Evolutionary conservation across 1,284 basidiomycete genomes (phyloP).

Genomic region (Pseudozyma pruni): DNA sequence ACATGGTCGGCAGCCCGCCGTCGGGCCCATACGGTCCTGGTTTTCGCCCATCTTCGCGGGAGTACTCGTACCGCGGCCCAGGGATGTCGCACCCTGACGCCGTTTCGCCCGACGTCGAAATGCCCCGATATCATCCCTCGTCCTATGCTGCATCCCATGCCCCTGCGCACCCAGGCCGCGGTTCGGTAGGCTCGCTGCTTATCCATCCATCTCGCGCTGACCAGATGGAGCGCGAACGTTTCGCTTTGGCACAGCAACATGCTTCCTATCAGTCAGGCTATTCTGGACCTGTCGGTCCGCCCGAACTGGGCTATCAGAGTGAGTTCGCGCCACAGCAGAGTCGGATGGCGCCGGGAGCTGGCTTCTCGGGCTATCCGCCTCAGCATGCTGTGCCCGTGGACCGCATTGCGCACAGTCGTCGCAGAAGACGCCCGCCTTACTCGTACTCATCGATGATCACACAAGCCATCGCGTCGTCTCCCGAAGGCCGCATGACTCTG

Average conservation of each 20-base stretch:
- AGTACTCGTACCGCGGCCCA: slow-evolving; percentile 10
- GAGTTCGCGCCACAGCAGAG: slow-evolving; percentile 26
- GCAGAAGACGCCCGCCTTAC: slow-evolving; percentile 53
- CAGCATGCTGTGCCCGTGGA: slow-evolving; percentile 36
- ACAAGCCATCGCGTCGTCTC: slow-evolving; percentile 58
- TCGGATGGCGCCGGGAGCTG: slow-evolving; percentile 10
- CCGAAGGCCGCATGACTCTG: slow-evolving; percentile 58
- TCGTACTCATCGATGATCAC: slow-evolving; percentile 63
- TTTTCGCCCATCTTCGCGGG: slow-evolving; percentile 16
- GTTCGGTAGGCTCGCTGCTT: neutral
- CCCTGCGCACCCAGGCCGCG: slow-evolving; percentile 9
- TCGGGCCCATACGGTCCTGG: neutral
- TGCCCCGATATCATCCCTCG: slow-evolving; percentile 9
- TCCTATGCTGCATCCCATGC: slow-evolving; percentile 3
- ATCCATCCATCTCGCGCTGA: slow-evolving; percentile 19
- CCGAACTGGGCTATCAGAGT: slow-evolving; percentile 27
- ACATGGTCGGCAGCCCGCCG: slow-evolving; percentile 21
- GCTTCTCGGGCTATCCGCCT: slow-evolving; percentile 10
- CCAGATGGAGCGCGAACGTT: slow-evolving; percentile 30
- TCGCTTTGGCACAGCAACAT: slow-evolving; percentile 26
- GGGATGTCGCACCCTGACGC: slow-evolving; percentile 14
- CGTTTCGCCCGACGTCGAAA: slow-evolving; percentile 16
- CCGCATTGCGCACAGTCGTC: slow-evolving; percentile 53
- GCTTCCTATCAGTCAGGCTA: slow-evolving; percentile 1
- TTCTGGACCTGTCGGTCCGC: slow-evolving; percentile 5